Conservation (phyloP, 495 filamentous ascomycete species). For the Margaritispora aquatica region DNA sequence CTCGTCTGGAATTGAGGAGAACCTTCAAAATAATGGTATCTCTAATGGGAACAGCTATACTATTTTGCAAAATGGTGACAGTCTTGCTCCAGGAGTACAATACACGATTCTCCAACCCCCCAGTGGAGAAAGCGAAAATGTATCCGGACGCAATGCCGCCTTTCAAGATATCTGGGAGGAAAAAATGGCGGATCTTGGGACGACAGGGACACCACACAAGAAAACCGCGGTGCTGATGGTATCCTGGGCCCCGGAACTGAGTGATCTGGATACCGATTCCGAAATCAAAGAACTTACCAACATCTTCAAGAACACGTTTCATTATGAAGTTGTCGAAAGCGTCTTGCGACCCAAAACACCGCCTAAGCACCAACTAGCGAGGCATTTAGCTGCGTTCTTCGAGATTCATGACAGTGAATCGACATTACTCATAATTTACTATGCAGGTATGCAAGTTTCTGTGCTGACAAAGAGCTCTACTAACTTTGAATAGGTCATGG, state of each 20-base stretch:
- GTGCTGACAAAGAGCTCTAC: neutral
- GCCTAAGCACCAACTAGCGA: neutral
- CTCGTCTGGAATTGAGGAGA: no score
- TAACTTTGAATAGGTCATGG: neutral
- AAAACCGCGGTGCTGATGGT: slow-evolving; percentile 4
- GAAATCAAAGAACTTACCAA: neutral
- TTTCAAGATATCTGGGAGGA: slow-evolving; percentile 4
- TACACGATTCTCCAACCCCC: neutral
- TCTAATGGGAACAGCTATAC: no score
- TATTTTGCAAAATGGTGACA: neutral
- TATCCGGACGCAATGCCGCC: neutral
- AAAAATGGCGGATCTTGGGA: neutral
- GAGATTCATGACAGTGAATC: neutral
- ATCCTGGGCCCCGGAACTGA: neutral
- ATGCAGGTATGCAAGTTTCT: neutral
- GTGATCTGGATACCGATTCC: neutral
- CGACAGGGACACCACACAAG: neutral
- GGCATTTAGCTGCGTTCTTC: neutral
- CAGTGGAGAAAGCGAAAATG: neutral
- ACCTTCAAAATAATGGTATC: no score
- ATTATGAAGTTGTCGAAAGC: neutral
- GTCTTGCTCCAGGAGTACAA: neutral
- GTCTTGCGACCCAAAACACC: neutral
- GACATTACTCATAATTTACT: slow-evolving; percentile 3
- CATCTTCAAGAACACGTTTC: neutral